Conservation (phyloP, 1,284 basidiomycete species). For the Ustanciosporium gigantosporum region DNA sequence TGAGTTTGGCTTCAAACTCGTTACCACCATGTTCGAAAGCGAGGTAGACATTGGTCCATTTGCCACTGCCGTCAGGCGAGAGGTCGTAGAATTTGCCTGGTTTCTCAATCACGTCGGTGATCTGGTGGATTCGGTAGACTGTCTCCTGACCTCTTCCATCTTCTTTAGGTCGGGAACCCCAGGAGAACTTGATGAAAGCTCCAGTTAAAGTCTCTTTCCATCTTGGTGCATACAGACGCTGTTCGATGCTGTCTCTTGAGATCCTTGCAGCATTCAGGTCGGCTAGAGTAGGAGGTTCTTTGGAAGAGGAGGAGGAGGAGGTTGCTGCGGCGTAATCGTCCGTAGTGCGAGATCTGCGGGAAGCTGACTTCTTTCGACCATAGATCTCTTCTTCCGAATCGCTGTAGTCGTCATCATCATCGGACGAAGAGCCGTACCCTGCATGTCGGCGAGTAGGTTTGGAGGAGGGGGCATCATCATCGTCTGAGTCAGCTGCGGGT, state of each 20-base stretch:
- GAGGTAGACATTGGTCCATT: constrained; percentile 48
- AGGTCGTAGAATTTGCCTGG: constrained; percentile 74
- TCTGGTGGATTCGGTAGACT: constrained; percentile 82
- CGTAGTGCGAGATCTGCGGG: constrained; percentile 68
- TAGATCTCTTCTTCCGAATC: constrained; percentile 41
- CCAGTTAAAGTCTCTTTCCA: constrained; percentile 78
- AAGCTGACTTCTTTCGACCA: background rate
- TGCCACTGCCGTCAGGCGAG: constrained; percentile 63
- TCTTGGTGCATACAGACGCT: constrained; percentile 72
- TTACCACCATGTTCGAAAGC: constrained; percentile 35
- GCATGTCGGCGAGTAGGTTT: constrained; percentile 5
- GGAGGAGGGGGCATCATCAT: constrained; percentile 10
- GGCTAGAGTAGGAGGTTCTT: constrained; percentile 65
- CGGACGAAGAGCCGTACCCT: background rate
- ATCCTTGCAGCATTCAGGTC: constrained; percentile 70
- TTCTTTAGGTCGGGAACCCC: constrained; percentile 62
- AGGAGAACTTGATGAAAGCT: constrained; percentile 60
- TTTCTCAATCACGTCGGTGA: constrained; percentile 68
- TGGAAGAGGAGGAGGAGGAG: constrained; percentile 36
- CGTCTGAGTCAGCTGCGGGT: constrained; percentile 12
- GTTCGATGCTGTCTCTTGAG: constrained; percentile 70
- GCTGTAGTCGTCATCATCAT: constrained; percentile 12
- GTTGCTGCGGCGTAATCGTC: constrained; percentile 64
- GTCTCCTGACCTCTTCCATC: constrained; percentile 66
- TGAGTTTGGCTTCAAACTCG: constrained; percentile 35